phyloP scores from a whole-genome alignment of 2,329 filamentous ascomycete species.

The Botryotinia calthae region DNA sequence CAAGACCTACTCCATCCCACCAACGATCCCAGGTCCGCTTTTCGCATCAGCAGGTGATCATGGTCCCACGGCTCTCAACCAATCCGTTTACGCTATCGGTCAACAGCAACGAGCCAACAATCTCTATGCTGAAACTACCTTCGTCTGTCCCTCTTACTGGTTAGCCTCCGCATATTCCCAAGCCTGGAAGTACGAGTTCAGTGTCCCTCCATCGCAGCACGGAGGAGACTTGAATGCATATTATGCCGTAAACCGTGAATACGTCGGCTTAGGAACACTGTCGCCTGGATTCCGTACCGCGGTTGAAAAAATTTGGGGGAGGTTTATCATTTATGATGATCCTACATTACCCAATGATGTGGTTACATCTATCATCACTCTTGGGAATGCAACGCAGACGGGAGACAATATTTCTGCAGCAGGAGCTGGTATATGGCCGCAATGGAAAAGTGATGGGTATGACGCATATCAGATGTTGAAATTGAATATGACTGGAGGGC shows the following conservation, averaged over 20 bases:
- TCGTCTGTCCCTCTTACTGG: constrained; percentile 54
- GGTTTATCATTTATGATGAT: constrained; percentile 19
- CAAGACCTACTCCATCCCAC: constrained; percentile 29
- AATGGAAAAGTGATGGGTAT: background rate
- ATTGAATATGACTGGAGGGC: constrained; percentile 15
- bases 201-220: constrained; percentile 40
- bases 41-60: constrained; percentile 39
- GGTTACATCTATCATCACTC: background rate
- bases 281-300: constrained; percentile 22
- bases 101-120: constrained; percentile 49
- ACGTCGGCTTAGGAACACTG: constrained; percentile 17
- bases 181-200: constrained; percentile 47
- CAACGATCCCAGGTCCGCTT: constrained; percentile 28
- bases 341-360: background rate
- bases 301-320: constrained; percentile 26
- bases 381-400: background rate
- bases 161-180: constrained; percentile 44
- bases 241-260: constrained; percentile 32
- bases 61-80: constrained; percentile 44
- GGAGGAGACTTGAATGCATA: constrained; percentile 40
- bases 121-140: constrained; percentile 45
- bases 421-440: background rate
- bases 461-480: constrained; percentile 11
- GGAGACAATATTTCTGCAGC: background rate
- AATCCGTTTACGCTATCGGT: constrained; percentile 45